Conservation (phyloP, 139 green algal genomes). For the Chlorella vulgaris region DNA sequence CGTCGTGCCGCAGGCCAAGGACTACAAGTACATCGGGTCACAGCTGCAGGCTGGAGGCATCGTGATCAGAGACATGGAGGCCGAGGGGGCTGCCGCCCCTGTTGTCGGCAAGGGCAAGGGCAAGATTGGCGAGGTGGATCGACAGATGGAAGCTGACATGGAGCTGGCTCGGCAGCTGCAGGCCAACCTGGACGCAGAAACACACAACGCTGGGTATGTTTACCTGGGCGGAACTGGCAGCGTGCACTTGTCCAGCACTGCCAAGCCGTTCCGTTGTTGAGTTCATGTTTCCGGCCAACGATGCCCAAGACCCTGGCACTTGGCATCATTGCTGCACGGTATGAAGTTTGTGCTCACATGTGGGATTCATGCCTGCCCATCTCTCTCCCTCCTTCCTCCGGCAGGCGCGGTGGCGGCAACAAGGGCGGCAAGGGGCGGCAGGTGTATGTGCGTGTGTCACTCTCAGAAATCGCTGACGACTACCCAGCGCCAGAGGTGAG, state of each 20-base stretch:
- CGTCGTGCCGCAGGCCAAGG: background rate
- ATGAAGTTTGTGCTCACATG: too few species aligned
- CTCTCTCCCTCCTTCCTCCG: background rate
- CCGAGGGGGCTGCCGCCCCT: conserved; percentile 15
- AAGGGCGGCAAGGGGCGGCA: conserved; percentile 27
- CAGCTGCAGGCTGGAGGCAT: conserved; percentile 42
- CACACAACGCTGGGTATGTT: too few species aligned
- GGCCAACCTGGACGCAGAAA: conserved; percentile 77
- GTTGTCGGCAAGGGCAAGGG: conserved; percentile 45
- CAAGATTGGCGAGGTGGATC: conserved; percentile 40
- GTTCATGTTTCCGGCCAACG: too few species aligned
- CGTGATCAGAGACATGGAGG: conserved; percentile 34
- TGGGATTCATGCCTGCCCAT: background rate
- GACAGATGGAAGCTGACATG: conserved; percentile 66
- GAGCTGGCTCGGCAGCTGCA: conserved; percentile 79
- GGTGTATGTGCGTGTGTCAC: conserved; percentile 88
- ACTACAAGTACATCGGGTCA: conserved; percentile 43
- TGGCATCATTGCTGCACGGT: too few species aligned
- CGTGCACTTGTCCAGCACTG: too few species aligned
- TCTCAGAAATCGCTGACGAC: conserved; percentile 94
- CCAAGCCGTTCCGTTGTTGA: too few species aligned
- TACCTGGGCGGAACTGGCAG: too few species aligned
- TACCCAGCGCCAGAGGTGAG: conserved; percentile 80
- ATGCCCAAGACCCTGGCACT: too few species aligned
- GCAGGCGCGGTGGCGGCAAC: conserved; percentile 12